A percentile compares a stretch with the other conserved stretches of the same genome.
Evolutionary conservation across 2,329 filamentous ascomycete species (phyloP).

Genomic region (Monilinia fructicola): DNA sequence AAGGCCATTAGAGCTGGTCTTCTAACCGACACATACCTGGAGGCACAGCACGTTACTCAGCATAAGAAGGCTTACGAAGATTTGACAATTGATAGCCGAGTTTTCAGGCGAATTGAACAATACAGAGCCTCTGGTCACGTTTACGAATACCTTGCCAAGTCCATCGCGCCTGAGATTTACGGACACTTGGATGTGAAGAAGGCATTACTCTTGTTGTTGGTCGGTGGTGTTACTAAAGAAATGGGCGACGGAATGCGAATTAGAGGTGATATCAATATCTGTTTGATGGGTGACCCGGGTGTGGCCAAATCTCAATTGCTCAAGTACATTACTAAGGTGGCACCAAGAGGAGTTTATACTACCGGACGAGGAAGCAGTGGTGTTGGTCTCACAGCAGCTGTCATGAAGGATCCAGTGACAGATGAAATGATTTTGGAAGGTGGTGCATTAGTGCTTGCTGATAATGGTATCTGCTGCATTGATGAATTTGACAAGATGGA

Average conservation of each 20-base stretch:
- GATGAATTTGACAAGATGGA: conserved; percentile 89
- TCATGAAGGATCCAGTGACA: conserved; percentile 77
- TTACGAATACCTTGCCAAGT: conserved; percentile 93
- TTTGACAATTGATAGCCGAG: conserved; percentile 76
- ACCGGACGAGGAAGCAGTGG: conserved; percentile 79
- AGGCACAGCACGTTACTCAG: conserved; percentile 89
- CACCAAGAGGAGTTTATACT: conserved; percentile 81
- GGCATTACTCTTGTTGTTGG: conserved; percentile 88
- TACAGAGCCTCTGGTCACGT: conserved; percentile 84
- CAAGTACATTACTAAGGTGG: conserved; percentile 98
- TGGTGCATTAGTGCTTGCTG: conserved; percentile 74
- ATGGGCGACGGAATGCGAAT: conserved; percentile 99
- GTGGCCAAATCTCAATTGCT: conserved; percentile 98
- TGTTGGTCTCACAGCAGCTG: conserved; percentile 77
- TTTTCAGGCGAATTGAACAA: conserved; percentile 81
- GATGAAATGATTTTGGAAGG: conserved; percentile 79
- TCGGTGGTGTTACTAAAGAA: conserved; percentile 93
- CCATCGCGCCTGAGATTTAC: conserved; percentile 96
- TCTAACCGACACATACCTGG: conserved; percentile 95
- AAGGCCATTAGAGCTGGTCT: conserved; percentile 93
- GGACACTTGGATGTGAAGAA: conserved; percentile 98
- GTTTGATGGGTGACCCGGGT: conserved; percentile 98
- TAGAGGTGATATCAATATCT: conserved; percentile 97
- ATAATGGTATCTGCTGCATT: conserved; percentile 81
- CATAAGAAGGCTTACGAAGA: conserved; percentile 99